Percentiles rank a stretch among this genome's conserved stretches.
phyloP scores from a whole-genome alignment of 2,329 filamentous ascomycete genomes.

The Fusarium piperis region DNA sequence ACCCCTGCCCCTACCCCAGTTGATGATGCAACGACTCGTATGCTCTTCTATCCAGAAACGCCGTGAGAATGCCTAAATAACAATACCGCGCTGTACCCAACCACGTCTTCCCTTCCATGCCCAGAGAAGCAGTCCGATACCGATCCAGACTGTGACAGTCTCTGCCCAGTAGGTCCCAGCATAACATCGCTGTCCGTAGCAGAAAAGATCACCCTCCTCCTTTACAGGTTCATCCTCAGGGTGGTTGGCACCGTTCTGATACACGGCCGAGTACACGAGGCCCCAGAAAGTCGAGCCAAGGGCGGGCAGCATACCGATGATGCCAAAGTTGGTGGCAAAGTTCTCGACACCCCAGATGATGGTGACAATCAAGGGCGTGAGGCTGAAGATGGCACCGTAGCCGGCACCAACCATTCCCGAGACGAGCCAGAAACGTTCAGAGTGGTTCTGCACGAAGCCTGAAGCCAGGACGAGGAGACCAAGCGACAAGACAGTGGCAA shows the following conservation, averaged over 20 bases:
- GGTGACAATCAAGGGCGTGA: conserved; percentile 92
- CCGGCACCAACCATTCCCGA: conserved; percentile 87
- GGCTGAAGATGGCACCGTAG: conserved; percentile 90
- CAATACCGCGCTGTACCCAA: conserved; percentile 80
- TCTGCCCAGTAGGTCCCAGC: conserved; percentile 86
- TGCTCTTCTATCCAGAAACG: conserved; percentile 30
- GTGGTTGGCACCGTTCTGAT: conserved; percentile 71
- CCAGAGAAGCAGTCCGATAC: conserved; percentile 75
- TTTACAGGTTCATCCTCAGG: conserved; percentile 45
- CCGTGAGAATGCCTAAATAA: conserved; percentile 56
- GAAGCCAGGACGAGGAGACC: conserved; percentile 83
- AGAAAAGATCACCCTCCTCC: conserved; percentile 67
- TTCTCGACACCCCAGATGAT: conserved; percentile 99
- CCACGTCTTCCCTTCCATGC: conserved; percentile 84
- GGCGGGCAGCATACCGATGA: conserved; percentile 91
- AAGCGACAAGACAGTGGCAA: conserved; percentile 76
- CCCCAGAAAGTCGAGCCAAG: conserved; percentile 91
- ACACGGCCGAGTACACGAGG: conserved; percentile 83
- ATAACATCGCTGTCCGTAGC: conserved; percentile 86
- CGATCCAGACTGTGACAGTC: conserved; percentile 80
- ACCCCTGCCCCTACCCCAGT: conserved; percentile 7
- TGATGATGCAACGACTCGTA: background rate
- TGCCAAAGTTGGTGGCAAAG: conserved; percentile 97
- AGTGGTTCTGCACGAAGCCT: conserved; percentile 77
- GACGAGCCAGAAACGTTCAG: conserved; percentile 84